These are phyloP conservation scores for Drosera spatulata DNA, from an alignment of 179 eudicot species.

Conservation along the genomic window DNA sequence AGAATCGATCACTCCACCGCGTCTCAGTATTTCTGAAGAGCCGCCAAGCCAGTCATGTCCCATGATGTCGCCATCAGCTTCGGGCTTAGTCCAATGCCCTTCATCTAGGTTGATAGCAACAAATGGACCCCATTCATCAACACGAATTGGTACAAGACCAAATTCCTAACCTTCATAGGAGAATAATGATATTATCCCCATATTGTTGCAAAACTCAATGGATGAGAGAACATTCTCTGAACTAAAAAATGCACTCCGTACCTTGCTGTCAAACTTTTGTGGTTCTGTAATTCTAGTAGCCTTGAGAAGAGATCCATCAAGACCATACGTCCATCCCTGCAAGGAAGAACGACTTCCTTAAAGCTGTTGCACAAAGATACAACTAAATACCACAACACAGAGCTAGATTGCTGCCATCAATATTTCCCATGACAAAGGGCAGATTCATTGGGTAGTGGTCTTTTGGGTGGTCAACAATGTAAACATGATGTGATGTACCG, in stretches of 20 bases:
- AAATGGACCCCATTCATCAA: conserved; percentile 85
- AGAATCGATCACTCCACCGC: conserved; percentile 45
- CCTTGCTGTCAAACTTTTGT: conserved; percentile 57
- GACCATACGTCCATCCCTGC: conserved; percentile 94
- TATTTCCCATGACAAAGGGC: too few relatives aligned
- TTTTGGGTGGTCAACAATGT: too few relatives aligned
- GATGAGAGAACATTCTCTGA: conserved; percentile 1
- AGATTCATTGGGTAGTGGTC: too few relatives aligned
- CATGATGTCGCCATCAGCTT: conserved; percentile 15
- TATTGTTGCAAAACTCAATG: neutral
- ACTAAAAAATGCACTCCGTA: conserved; percentile 17
- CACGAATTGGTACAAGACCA: conserved; percentile 62
- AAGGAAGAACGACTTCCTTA: neutral
- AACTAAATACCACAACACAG: too few relatives aligned
- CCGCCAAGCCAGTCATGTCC: conserved; percentile 80
- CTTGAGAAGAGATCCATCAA: conserved; percentile 71
- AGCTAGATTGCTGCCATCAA: too few relatives aligned
- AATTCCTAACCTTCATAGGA: conserved; percentile 38
- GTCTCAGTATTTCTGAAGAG: conserved; percentile 37
- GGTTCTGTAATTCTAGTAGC: conserved; percentile 68
- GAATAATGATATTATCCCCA: conserved; percentile 1
- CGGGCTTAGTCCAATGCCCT: conserved; percentile 13
- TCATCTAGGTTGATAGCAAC: conserved; percentile 48
- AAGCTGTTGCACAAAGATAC: neutral
- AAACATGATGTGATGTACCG: too few relatives aligned